Base-by-base conservation (phyloP, 768 basidiomycete species). In the Lanmaoa rubissima region DNA sequence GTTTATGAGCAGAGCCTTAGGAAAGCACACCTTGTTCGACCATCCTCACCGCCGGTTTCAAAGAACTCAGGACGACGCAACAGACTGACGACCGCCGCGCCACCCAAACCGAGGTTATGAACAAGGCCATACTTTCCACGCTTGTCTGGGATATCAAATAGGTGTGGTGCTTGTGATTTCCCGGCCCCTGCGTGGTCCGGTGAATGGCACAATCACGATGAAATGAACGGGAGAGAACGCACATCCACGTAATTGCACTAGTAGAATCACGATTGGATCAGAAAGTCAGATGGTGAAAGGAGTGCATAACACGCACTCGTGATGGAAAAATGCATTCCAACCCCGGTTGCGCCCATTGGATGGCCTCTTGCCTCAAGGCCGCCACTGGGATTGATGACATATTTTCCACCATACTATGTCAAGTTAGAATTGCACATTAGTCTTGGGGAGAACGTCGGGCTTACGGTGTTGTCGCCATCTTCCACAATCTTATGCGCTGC, bases 351-450 rank as follows among this genome's bases (percentile, higher is more conserved):
- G 19, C 89, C 88, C 24, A 91, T 78, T 4, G 90, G 90, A 64
- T 92, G 89, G 1, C 91, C 90, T 65, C 90, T 91, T 19, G 88
- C 87, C 65, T 92, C 90, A 10, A 93, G 79, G 0, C 91, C 89
- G n/a, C 91, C 88, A 47, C 87, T 88, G 0, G 91, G 87, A 63
- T 92, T 92, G 45, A 93, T 73, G 12, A 92, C 88, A 47, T 82
- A 92, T 69, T 90, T 89, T 7, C 91, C 90, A 19, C 88, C 89
- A 57, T 89, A 91, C 86, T 88, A 5, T 5, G 44, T 10, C 61
- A 38, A 26, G 21, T 19, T 5, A 58, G 28, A 21, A 35, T 14
- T 35, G 26, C 19, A 24, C 9, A 16, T 19, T 5, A 28, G 14
- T 31, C 42, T 3, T 1, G 35, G n/a, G 9, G 11, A 16, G 19